Conservation (phyloP, 495 filamentous ascomycete species). For the Podospora fimiseda region DNA sequence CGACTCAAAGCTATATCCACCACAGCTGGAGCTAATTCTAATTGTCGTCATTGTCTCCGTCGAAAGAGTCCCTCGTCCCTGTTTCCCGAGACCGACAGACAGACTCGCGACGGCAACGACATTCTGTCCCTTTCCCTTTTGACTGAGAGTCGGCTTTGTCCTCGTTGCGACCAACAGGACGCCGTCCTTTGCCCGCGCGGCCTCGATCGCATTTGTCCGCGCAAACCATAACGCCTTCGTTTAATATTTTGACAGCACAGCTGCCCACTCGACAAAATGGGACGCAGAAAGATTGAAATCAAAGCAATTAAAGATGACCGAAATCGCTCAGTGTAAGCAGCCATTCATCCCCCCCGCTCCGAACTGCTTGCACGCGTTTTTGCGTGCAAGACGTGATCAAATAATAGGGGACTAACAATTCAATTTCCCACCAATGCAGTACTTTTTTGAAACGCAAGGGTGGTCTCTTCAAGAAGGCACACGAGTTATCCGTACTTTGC, state of each 20-base stretch:
- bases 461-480: conserved; percentile 98
- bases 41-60: background rate
- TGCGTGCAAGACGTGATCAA: too few species aligned
- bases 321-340: conserved; percentile 93
- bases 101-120: background rate
- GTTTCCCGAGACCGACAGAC: background rate
- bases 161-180: background rate
- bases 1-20: background rate
- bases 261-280: conserved; percentile 48
- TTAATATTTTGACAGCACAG: too few species aligned
- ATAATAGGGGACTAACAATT: too few species aligned
- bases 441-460: conserved; percentile 98
- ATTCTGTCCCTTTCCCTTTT: background rate
- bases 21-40: background rate
- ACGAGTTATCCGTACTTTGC: conserved; percentile 95
- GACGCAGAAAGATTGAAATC: conserved; percentile 87
- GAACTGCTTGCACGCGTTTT: too few species aligned
- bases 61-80: too few species aligned
- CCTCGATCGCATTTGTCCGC: conserved; percentile 2
- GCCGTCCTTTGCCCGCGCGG: background rate
- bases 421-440: conserved; percentile 51
- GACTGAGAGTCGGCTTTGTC: conserved; percentile 8
- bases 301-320: conserved; percentile 99
- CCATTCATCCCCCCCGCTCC: conserved; percentile 5
- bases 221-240: conserved; percentile 1